Percentiles rank a stretch among this genome's conserved stretches.
Conservation (phyloP, 2,329 filamentous ascomycete genomes). For the Neonectria faginata region DNA sequence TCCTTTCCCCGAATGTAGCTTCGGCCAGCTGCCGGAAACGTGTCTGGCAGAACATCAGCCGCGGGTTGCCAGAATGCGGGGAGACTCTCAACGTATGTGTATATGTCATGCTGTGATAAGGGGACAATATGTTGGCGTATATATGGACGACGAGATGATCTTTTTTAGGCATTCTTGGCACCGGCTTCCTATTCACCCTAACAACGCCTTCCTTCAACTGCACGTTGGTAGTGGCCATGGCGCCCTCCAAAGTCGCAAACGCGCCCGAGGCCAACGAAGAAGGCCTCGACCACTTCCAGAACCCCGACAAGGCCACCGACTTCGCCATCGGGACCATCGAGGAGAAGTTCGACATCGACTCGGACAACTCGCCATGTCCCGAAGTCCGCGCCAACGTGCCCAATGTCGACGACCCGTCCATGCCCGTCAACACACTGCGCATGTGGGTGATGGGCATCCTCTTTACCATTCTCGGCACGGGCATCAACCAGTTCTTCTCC, state of each 20-base stretch:
- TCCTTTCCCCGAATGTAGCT: background rate
- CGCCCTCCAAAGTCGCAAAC: slow-evolving; percentile 2
- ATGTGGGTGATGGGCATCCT: slow-evolving; percentile 58
- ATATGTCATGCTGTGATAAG: background rate
- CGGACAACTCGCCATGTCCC: slow-evolving; percentile 26
- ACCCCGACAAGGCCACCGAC: slow-evolving; percentile 29
- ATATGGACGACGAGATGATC: slow-evolving; percentile 7
- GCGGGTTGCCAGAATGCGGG: slow-evolving; percentile 4
- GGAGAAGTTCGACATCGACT: slow-evolving; percentile 30
- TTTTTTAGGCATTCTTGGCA: background rate
- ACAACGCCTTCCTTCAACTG: background rate
- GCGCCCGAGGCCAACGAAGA: slow-evolving; percentile 13
- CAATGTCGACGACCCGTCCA: slow-evolving; percentile 21
- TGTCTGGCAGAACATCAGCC: background rate
- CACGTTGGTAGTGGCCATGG: background rate
- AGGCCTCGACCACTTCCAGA: slow-evolving; percentile 20
- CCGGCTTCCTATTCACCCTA: background rate
- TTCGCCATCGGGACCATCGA: slow-evolving; percentile 29
- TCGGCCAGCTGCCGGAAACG: background rate
- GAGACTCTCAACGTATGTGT: background rate
- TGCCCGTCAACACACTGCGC: slow-evolving; percentile 52
- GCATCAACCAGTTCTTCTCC: slow-evolving; percentile 60
- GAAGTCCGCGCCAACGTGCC: slow-evolving; percentile 30
- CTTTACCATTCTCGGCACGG: slow-evolving; percentile 59
- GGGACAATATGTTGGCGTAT: no score